Base-by-base conservation (phyloP, 148 eudicot species). In the Rhododendron kiyosumense region DNA sequence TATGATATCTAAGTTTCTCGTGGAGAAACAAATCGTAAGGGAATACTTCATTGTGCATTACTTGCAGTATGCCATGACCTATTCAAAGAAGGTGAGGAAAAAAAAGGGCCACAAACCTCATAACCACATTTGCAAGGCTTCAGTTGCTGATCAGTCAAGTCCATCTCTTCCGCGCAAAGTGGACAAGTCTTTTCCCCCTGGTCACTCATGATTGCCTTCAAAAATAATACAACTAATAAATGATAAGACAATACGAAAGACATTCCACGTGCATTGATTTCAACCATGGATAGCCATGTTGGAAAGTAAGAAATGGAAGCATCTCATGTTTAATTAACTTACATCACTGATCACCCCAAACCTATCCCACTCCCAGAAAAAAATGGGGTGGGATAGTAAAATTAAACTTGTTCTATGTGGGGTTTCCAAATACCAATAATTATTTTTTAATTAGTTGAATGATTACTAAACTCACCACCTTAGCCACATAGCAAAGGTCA, bases 81-180 rank as follows among this genome's bases (percentile, higher is more conserved):
- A 30, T 32, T 75, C 36, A 20, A 14, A 22, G 76, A 59, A 3
- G 3, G 75, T 45, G 75, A 73, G 38, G 38, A 5, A 11, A 82
- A 63, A 13, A 26, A 87, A 45, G 26, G 41, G 36, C 11, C 8
- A 22, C 86, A 57, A 83, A 96, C 99, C 94, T 96, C 98, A 38
- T 96, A 96, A 41, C 99, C 99, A 90, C 99, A 96, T 91, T 90
- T 92, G 99, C 99, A 96, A 79, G 99, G 98, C 94, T 95, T 96
- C 90, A 96, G 87, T 84, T 96, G 99, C 88, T 93, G 99, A 91
- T 96, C 99, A 43, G 98, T 96, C 94, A 96, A 89, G 90, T 96
- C 99, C 99, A 96, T 96, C 94, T 96, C 99, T 92, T 95, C 99
- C 9, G 98, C 96, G 59, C 99, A 96, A 84, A 96, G 99, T 84